Evolutionary conservation across 345 rosid genomes (phyloP), one percentile per base, ranked within the genome.

Genomic region (Arabidopsis suecica): DNA sequence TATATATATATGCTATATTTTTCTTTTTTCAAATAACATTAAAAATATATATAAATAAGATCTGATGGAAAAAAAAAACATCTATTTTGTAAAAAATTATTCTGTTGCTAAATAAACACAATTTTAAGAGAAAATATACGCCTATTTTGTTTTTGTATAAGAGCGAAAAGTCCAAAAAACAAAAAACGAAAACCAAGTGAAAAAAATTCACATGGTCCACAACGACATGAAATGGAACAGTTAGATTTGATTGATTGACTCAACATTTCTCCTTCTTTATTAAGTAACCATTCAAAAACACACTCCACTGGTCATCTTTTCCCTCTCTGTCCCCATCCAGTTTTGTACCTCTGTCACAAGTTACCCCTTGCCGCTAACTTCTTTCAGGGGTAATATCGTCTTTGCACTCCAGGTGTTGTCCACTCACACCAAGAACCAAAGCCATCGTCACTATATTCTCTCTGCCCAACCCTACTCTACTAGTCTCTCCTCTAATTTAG

Each of bases 331-430:
- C 80, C 72, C 76, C 61, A 63, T 71, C 55, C 41, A 69, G 51
- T 38, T 77, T 77, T 65, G 68, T 64, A 64, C 76, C 67, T 77
- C 80, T 71, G 62, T 72, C 65, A 77, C 80, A 77, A 77, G 72
- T 77, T 77, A 70, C 37, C 80, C 67, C 14, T 63, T 58, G 61
- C 61, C 54, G 2, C 76, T 12, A 64, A 71, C 65, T 70, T 70
- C 48, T 64, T 20, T 57, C 20, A 65, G 48, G 87, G 89, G 78
- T 18, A 74, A 9, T 49, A 2, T 65, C 25, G 89, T 84, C 53
- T 80, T 80, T 88, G 48, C 22, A 0, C 0, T 55, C 64, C 76
- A 82, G 79, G 88, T 78, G 74, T 82, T 85, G 88, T 89, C 91
- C 81, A 89, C 83, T 87, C 81, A 78, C 49, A 36, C 25, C 25